Percentiles rank a stretch among this genome's conserved stretches.
Conservation (phyloP, 164 flowering plant species). For the Piper betle region DNA sequence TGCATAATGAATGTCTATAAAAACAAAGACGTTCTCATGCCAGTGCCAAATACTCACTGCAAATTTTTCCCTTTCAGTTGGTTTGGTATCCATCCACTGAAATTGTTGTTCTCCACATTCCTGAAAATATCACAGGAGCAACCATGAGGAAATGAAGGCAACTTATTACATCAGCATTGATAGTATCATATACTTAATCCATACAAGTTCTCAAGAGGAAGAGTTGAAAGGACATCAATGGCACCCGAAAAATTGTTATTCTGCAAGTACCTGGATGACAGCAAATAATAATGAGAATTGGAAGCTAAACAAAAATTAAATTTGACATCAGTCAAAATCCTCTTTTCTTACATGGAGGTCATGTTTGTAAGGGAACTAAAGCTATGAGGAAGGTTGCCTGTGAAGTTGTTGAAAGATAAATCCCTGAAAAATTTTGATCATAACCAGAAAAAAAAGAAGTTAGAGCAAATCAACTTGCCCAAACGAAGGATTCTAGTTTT, state of each 20-base stretch:
- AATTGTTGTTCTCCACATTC: constrained; percentile 67
- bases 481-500: not conserved
- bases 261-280: constrained; percentile 59
- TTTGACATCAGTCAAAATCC: not conserved
- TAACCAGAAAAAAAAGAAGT: not conserved
- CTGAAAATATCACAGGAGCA: constrained; percentile 19
- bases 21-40: not conserved
- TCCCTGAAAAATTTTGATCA: constrained; percentile 44
- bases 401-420: constrained; percentile 56
- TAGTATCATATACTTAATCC: constrained; percentile 10
- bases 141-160: not conserved
- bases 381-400: constrained; percentile 63
- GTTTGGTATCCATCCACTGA: constrained; percentile 77
- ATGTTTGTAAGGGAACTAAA: constrained; percentile 53
- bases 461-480: not conserved
- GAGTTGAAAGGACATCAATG: constrained; percentile 68
- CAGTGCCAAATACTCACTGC: constrained; percentile 38
- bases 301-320: not conserved
- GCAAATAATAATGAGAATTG: constrained; percentile 4
- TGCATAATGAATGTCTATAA: not conserved
- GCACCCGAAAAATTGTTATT: constrained; percentile 81
- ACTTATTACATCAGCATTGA: not conserved
- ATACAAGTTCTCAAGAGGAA: constrained; percentile 72
- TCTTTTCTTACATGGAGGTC: constrained; percentile 46
- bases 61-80: constrained; percentile 46